phyloP scores from a whole-genome alignment of 2,329 filamentous ascomycete species.

The Arachnomyces sp. region DNA sequence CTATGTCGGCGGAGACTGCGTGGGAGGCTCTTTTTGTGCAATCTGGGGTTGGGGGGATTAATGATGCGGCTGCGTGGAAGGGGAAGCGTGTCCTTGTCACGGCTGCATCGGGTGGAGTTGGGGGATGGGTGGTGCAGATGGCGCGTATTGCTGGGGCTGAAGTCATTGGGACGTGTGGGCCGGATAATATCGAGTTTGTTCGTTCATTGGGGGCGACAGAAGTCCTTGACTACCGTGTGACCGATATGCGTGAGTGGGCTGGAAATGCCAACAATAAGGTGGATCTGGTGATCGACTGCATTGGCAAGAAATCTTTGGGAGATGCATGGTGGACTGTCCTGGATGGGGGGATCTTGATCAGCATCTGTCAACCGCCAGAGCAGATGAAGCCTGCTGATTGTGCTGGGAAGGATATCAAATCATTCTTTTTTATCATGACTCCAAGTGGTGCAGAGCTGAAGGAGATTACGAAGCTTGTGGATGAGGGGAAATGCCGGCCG shows the following conservation, averaged over 20 bases:
- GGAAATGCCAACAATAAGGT: conserved; percentile 21
- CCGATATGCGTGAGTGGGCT: conserved; percentile 26
- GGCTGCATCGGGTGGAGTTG: conserved; percentile 37
- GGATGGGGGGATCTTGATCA: conserved; percentile 29
- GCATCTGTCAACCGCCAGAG: conserved; percentile 32
- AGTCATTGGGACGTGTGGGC: conserved; percentile 32
- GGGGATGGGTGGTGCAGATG: conserved; percentile 37
- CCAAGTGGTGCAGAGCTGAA: conserved; percentile 28
- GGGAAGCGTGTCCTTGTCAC: conserved; percentile 36
- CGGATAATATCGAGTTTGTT: conserved; percentile 32
- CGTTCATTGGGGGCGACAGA: conserved; percentile 32
- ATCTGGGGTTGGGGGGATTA: conserved; percentile 17
- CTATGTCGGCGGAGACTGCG: conserved; percentile 35
- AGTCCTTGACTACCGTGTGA: conserved; percentile 33
- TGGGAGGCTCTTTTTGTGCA: conserved; percentile 37
- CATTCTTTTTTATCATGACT: conserved; percentile 36
- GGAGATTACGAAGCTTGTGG: conserved; percentile 31
- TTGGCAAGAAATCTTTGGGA: conserved; percentile 32
- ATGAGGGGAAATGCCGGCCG: conserved; percentile 26
- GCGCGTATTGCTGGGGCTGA: conserved; percentile 29
- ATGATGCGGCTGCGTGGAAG: conserved; percentile 12
- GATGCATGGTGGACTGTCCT: conserved; percentile 36
- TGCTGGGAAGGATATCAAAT: conserved; percentile 18
- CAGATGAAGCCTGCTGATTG: conserved; percentile 20
- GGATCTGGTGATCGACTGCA: conserved; percentile 38